These are phyloP conservation scores for Aspergillus sp. DNA, from an alignment of 2,329 filamentous ascomycete species.

Conservation along the genomic window DNA sequence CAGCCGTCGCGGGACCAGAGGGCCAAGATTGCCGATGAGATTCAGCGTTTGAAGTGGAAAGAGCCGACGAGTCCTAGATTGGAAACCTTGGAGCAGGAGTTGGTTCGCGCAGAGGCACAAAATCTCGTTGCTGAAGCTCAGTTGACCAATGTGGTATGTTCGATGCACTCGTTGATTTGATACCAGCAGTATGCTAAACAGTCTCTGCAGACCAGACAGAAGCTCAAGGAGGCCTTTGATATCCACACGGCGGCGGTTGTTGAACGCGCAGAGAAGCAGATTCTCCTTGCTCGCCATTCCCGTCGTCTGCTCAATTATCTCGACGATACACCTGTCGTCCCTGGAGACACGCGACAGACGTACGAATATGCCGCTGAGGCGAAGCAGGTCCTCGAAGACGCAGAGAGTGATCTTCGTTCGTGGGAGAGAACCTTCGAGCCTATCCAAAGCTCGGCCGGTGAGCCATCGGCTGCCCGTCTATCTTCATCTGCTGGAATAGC, in stretches of 20 bases:
- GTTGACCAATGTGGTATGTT: constrained; percentile 81
- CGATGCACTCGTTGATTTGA: background rate
- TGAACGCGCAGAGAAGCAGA: constrained; percentile 94
- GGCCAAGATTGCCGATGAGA: constrained; percentile 85
- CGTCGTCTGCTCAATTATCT: constrained; percentile 78
- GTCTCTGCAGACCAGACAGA: constrained; percentile 71
- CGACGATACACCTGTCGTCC: constrained; percentile 84
- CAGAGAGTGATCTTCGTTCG: constrained; percentile 77
- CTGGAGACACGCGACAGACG: constrained; percentile 68
- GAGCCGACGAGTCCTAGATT: constrained; percentile 80
- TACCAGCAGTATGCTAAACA: background rate
- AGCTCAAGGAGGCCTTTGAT: constrained; percentile 92
- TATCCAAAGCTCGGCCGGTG: constrained; percentile 46
- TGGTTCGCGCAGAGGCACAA: constrained; percentile 92
- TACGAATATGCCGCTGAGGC: constrained; percentile 66
- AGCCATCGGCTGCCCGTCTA: constrained; percentile 40
- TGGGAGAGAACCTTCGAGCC: constrained; percentile 61
- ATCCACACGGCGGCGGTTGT: constrained; percentile 85
- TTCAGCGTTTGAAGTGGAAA: constrained; percentile 84
- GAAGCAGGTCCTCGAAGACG: constrained; percentile 83
- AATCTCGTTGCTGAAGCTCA: constrained; percentile 95
- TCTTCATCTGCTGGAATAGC: constrained; percentile 15
- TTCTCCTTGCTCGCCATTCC: constrained; percentile 86
- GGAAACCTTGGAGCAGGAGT: constrained; percentile 86
- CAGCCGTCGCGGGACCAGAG: constrained; percentile 88